Percentiles rank a stretch among this genome's conserved stretches.
Conservation (phyloP, 2,329 filamentous ascomycete genomes). For the Trichoderma oligosporum region DNA sequence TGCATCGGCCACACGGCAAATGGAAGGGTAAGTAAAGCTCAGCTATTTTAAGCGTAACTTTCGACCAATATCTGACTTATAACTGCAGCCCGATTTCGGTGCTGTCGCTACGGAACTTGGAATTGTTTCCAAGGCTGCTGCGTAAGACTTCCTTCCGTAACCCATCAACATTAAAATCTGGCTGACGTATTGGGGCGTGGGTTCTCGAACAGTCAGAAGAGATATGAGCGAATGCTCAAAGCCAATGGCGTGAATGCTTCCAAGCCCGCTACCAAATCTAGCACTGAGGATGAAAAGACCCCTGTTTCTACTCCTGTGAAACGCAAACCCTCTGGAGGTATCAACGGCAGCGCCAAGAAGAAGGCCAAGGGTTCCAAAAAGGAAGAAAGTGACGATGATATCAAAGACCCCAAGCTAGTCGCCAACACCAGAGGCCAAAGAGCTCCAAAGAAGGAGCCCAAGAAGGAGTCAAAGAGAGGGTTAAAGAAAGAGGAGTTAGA, state of each 20-base stretch:
- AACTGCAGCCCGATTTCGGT: constrained; percentile 57
- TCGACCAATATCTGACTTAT: constrained; percentile 16
- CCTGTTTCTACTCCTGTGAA: constrained; percentile 27
- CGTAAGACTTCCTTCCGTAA: constrained; percentile 50
- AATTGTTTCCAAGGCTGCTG: constrained; percentile 63
- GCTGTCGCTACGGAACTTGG: constrained; percentile 60
- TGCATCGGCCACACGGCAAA: constrained; percentile 60
- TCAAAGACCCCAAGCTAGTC: constrained; percentile 21
- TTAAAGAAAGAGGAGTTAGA: constrained; percentile 27
- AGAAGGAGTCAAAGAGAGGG: constrained; percentile 21
- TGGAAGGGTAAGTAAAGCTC: constrained; percentile 50
- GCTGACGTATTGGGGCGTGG: neutral
- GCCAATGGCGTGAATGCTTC: constrained; percentile 44
- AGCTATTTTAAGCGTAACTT: no score
- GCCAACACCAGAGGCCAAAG: neutral
- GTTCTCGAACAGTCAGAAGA: constrained; percentile 52
- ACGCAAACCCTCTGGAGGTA: constrained; percentile 29
- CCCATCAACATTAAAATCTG: neutral
- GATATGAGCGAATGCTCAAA: constrained; percentile 65
- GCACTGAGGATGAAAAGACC: constrained; percentile 13
- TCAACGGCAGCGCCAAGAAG: constrained; percentile 28
- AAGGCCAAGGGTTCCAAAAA: constrained; percentile 27
- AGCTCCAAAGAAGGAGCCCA: constrained; percentile 20
- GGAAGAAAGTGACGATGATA: constrained; percentile 24
- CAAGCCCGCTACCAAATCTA: constrained; percentile 19